Conservation (phyloP, 371 early-diverging fungal species). For the Mortierella sp. region DNA sequence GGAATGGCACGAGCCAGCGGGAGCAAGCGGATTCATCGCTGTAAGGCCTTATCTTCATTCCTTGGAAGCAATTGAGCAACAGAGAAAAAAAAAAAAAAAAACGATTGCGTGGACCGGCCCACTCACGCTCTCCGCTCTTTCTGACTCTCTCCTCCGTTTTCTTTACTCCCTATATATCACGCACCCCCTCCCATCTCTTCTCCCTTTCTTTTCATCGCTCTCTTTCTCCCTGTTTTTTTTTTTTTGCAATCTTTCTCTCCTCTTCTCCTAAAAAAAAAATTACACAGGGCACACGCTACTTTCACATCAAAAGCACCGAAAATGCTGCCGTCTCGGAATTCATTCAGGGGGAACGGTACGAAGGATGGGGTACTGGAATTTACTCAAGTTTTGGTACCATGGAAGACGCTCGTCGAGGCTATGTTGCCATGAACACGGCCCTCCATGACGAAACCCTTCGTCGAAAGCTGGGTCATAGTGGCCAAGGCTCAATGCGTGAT, state of each 20-base stretch:
- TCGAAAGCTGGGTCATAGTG: conserved; percentile 1
- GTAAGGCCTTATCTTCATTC: conserved; percentile 7
- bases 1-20: conserved; percentile 28
- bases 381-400: conserved; percentile 16
- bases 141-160: not conserved
- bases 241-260: not conserved
- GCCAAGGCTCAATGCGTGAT: not conserved
- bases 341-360: conserved; percentile 37
- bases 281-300: conserved; percentile 40
- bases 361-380: conserved; percentile 25
- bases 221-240: not conserved
- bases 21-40: conserved; percentile 19
- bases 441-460: conserved; percentile 25
- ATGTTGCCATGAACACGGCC: conserved; percentile 40
- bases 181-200: not conserved
- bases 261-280: not conserved
- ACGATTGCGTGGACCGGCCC: not conserved
- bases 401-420: conserved; percentile 27
- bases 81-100: not conserved
- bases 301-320: conserved; percentile 22
- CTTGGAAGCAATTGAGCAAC: not conserved
- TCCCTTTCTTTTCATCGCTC: not conserved
- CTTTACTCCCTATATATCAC: not conserved
- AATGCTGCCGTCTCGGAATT: conserved; percentile 29
- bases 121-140: not conserved